Evolutionary conservation across 768 basidiomycete genomes (phyloP).

Genomic region (Xerocomus spinulosus): DNA sequence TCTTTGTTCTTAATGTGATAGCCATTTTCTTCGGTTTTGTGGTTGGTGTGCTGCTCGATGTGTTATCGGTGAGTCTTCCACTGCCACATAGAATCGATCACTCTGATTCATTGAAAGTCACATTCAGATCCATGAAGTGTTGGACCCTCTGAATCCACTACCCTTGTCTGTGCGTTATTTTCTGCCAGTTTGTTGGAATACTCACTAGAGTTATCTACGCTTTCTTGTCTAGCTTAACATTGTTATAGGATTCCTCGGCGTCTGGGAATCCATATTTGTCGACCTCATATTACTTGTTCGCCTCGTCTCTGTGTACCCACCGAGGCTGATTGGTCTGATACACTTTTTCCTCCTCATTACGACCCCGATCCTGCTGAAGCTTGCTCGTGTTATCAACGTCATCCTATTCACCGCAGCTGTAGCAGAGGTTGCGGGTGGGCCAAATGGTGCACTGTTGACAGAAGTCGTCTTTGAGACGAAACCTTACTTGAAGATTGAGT

Average conservation of each 20-base stretch:
- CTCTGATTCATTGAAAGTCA: background rate
- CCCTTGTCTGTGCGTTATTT: conserved; percentile 2
- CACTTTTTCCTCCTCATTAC: conserved; percentile 11
- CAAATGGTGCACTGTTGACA: conserved; percentile 1
- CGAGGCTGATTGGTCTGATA: background rate
- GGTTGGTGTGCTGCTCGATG: conserved; percentile 11
- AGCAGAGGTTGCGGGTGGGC: conserved; percentile 7
- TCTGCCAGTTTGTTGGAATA: background rate
- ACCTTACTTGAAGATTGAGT: conserved; percentile 30
- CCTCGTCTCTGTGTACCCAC: conserved; percentile 21
- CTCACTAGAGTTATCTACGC: background rate
- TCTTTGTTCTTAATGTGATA: conserved; percentile 20
- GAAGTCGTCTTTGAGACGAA: conserved; percentile 4
- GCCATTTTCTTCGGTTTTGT: conserved; percentile 10
- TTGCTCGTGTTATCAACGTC: conserved; percentile 22
- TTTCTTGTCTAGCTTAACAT: conserved; percentile 12
- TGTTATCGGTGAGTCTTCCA: conserved; percentile 3
- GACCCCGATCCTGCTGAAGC: conserved; percentile 20
- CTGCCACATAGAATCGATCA: background rate
- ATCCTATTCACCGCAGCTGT: conserved; percentile 17
- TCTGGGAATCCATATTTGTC: conserved; percentile 23
- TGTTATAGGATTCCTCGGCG: conserved; percentile 17
- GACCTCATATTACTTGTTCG: conserved; percentile 24
- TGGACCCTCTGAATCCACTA: conserved; percentile 17
- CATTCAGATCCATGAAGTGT: conserved; percentile 20